Base-by-base conservation (phyloP, 78 protist species). In the Creolimax fragrantissima region DNA sequence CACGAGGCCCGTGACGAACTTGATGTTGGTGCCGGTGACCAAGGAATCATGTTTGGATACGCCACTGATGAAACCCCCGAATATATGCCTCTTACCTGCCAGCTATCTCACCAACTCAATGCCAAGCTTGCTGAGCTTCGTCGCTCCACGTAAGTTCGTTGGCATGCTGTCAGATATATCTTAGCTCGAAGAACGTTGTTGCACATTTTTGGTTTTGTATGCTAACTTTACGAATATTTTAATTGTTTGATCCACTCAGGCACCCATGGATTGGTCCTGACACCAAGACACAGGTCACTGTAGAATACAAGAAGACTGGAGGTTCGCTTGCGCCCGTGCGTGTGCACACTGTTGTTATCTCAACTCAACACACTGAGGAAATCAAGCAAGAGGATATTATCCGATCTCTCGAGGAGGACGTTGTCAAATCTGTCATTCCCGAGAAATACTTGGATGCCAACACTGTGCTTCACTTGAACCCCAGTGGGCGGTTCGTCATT, bases 21-120 rank as follows among this genome's bases (percentile, higher is more conserved):
- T 66, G 98, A 97, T 92, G 45, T 98, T 43, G 99, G 99, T 35
- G 99, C 99, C 43, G 99, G 99, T 88, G 99, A 99, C 94, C 99
- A 99, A 96, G 99, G 99, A n/a, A 92, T 96, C 96, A 99, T 99
- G 99, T 99, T 99, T 93, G 99, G 99, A 88, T 99, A 99, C 84
- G 99, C 99, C 58, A 95, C 99, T 85, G 98, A 98, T 94, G 99
- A 99, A 97, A 97, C 99, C 84, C 95, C 93, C 85, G 93, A 90
- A 91, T 89, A 96, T 86, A 97, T 98, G 99, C 99, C 99, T 45
- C 94, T 99, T 88, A 94, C 99, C 89, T 98, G 96, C 94, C 39
- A 43, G 93, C 97, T 98, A 5, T 96, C 99, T 67, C 95, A 96
- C 47, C 42, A 92, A 86, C 96, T 99, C 74, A 98, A 95, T 47